phyloP scores from a whole-genome alignment of 78 protist species.

The Polysphondylium violaceum region DNA sequence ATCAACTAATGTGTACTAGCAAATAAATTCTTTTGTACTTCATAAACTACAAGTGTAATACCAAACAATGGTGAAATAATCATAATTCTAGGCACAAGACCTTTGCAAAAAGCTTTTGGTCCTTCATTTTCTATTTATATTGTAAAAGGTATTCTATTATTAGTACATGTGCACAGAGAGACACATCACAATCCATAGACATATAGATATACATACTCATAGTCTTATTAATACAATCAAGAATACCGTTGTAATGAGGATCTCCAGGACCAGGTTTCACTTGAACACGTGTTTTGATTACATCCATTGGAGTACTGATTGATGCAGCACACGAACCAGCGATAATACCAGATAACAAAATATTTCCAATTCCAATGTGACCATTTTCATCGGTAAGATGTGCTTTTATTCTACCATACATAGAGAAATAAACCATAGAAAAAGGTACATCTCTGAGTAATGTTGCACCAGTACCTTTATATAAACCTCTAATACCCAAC shows the following conservation, averaged over 20 bases:
- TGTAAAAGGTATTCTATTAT: not conserved
- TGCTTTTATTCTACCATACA: constrained; percentile 79
- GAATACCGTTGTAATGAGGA: constrained; percentile 74
- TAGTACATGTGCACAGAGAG: not conserved
- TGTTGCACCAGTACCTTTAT: constrained; percentile 88
- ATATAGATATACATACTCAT: not conserved
- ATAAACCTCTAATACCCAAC: constrained; percentile 85
- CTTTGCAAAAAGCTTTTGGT: constrained; percentile 82
- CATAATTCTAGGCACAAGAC: constrained; percentile 76
- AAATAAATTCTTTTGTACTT: constrained; percentile 62
- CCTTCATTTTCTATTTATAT: constrained; percentile 66
- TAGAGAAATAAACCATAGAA: constrained; percentile 87
- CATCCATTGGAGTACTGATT: constrained; percentile 86
- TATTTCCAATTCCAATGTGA: constrained; percentile 31
- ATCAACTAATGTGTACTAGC: not conserved
- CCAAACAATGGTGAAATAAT: constrained; percentile 89
- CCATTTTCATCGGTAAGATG: constrained; percentile 41
- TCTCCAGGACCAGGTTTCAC: constrained; percentile 83
- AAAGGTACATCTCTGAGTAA: constrained; percentile 90
- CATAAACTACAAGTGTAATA: constrained; percentile 84
- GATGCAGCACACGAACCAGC: constrained; percentile 85
- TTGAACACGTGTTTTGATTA: constrained; percentile 89
- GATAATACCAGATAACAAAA: constrained; percentile 56
- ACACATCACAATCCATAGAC: too few relatives aligned
- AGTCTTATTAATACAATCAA: constrained; percentile 77